A percentile compares a stretch with the other conserved stretches of the same genome.
Evolutionary conservation across 768 basidiomycete species (phyloP).

Genomic region (Tremella mesenterica): DNA sequence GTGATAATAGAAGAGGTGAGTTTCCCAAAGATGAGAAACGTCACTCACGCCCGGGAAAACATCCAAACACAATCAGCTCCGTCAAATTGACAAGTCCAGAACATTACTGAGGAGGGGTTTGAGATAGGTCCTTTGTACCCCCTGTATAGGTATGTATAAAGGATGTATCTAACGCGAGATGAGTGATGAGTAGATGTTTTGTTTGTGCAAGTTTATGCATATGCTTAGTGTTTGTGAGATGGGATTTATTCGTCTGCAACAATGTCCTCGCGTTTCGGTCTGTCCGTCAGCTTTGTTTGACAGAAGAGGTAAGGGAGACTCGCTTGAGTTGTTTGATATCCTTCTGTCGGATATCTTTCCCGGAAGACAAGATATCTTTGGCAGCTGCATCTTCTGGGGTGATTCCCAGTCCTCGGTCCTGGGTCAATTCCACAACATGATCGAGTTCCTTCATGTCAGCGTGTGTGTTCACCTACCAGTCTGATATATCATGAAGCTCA

Average conservation of each 20-base stretch:
- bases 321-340: constrained; percentile 64
- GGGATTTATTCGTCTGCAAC: constrained; percentile 49
- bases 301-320: constrained; percentile 2
- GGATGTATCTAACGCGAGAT: neutral
- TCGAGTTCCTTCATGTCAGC: constrained; percentile 52
- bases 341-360: constrained; percentile 46
- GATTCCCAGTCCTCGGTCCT: constrained; percentile 78
- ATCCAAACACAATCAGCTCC: too few relatives aligned
- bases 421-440: constrained; percentile 80
- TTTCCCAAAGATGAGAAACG: too few relatives aligned
- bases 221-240: neutral
- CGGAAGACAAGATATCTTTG: constrained; percentile 58
- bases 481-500: too few relatives aligned
- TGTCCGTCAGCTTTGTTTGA: constrained; percentile 32
- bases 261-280: constrained; percentile 92
- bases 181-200: constrained; percentile 1
- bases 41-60: too few relatives aligned
- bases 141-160: neutral
- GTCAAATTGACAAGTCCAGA: neutral
- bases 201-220: neutral
- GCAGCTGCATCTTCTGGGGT: constrained; percentile 72
- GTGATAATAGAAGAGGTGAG: too few relatives aligned
- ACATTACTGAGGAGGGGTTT: neutral
- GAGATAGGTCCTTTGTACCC: neutral
- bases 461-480: too few relatives aligned